Evolutionary conservation across 805 yeast genomes (phyloP), one percentile per base, ranked within the genome.

Genomic region (Suhomyces xylopsoci): DNA sequence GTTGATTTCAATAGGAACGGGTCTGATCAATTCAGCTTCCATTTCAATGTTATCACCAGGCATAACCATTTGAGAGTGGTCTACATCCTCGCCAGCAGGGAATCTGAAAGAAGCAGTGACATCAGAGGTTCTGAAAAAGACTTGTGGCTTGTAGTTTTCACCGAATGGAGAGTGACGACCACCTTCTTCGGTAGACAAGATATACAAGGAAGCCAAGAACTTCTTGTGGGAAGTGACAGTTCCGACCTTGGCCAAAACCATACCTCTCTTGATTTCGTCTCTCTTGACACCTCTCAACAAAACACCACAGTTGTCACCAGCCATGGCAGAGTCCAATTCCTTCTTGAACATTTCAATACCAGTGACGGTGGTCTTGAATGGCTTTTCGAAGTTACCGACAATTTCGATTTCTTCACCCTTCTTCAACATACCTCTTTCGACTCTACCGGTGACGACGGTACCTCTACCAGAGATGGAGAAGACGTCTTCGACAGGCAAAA

Each of bases 291-390:
- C 98, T 83, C 99, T 91, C 73, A 94, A 82, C 73, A 94, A 81
- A 65, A 94, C 84, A 78, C 99, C 99, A 72, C 97, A 96, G 76
- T 96, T 94, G 80, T 94, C 99, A 82, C 99, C 99, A 68, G 97
- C 99, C 86, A 88, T 88, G 62, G 98, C 98, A 66, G 85, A 82
- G 78, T 92, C 98, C 67, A 94, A 85, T 74, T 94, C 98, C 83
- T 94, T 94, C 85, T 91, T 92, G 86, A 94, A 94, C 97, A 92
- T 93, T 83, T 94, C 99, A 69, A 94, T 90, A 78, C 98, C 98
- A 53, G 99, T 94, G 59, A 92, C 97, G 58, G 88, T 90, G 64
- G 97, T 85, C 85, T 91, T 93, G 74, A 89, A 73, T 61, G 96
- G 93, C 70, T 83, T 83, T 64, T 85, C 84, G 77, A 87, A 85